Percentiles rank a stretch among this genome's conserved stretches.
Conservation (phyloP, 176 grass and related monocot genomes). For the Cenchrus americanus region DNA sequence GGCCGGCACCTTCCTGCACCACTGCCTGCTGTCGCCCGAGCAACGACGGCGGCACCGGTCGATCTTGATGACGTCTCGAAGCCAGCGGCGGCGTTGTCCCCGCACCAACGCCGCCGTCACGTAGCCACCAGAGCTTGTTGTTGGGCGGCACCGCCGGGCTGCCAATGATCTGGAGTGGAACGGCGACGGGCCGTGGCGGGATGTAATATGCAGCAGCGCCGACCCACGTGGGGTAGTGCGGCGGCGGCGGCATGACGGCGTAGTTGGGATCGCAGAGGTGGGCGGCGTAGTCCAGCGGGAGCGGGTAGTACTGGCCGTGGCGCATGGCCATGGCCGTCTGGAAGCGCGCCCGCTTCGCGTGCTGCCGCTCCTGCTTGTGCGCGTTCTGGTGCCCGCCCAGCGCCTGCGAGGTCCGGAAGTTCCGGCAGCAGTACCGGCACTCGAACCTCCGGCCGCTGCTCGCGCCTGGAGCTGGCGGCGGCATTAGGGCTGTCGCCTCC, state of each 20-base stretch:
- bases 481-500: neutral
- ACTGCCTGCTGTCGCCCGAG: conserved; percentile 27
- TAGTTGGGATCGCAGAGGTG: conserved; percentile 6
- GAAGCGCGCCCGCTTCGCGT: conserved; percentile 65
- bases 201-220: conserved; percentile 26
- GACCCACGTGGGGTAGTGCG: conserved; percentile 62
- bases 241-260: conserved; percentile 20
- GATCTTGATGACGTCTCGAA: conserved; percentile 18
- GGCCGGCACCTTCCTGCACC: conserved; percentile 8
- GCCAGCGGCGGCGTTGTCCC: neutral
- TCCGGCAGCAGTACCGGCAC: conserved; percentile 82
- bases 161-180: conserved; percentile 52
- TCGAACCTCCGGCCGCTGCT: conserved; percentile 59
- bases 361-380: conserved; percentile 78
- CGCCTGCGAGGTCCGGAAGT: conserved; percentile 77
- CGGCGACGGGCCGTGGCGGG: conserved; percentile 32
- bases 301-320: conserved; percentile 21
- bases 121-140: conserved; percentile 35
- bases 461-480: neutral
- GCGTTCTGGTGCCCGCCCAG: conserved; percentile 81
- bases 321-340: conserved; percentile 62
- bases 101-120: conserved; percentile 23
- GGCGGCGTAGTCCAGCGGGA: neutral
- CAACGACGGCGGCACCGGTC: neutral
- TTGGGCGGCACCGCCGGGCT: conserved; percentile 36